Evolutionary conservation across 495 filamentous ascomycete genomes (phyloP).

Genomic region (Tricharina praecox): DNA sequence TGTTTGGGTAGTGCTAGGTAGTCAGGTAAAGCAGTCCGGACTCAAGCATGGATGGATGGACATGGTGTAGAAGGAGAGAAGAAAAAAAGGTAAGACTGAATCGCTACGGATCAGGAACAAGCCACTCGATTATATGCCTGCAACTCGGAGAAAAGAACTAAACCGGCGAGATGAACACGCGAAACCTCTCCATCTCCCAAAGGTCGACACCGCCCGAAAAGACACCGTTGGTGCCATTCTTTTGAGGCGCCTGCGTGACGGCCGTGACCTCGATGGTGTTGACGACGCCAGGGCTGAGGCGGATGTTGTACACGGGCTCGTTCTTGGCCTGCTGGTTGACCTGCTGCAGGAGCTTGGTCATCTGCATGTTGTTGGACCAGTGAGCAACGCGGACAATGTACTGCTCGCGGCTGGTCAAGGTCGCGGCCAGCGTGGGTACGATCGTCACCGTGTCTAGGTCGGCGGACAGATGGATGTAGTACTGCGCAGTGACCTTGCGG

Average conservation of each 20-base stretch:
- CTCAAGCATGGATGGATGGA: too few relatives aligned
- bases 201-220: conserved; percentile 26
- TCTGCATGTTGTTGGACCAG: background rate
- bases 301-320: conserved; percentile 19
- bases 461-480: conserved; percentile 17
- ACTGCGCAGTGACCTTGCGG: conserved; percentile 19
- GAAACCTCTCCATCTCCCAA: conserved; percentile 52
- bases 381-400: conserved; percentile 1
- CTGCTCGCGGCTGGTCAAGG: conserved; percentile 5
- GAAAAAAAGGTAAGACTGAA: too few relatives aligned
- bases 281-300: conserved; percentile 38
- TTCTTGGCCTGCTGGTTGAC: background rate
- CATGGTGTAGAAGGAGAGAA: too few relatives aligned
- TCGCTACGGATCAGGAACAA: too few relatives aligned
- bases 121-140: too few relatives aligned
- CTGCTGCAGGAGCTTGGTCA: background rate
- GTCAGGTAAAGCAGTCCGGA: too few relatives aligned
- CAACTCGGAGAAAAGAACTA: too few relatives aligned
- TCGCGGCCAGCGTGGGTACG: conserved; percentile 17
- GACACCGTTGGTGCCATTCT: background rate
- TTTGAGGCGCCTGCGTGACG: conserved; percentile 26
- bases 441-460: conserved; percentile 16
- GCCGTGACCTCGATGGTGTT: conserved; percentile 51
- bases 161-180: conserved; percentile 29
- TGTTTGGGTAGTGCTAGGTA: too few relatives aligned